Percentiles rank a stretch among this genome's conserved stretches.
Evolutionary conservation across 768 basidiomycete species (phyloP).

Genomic region (Auricularia sp.): DNA sequence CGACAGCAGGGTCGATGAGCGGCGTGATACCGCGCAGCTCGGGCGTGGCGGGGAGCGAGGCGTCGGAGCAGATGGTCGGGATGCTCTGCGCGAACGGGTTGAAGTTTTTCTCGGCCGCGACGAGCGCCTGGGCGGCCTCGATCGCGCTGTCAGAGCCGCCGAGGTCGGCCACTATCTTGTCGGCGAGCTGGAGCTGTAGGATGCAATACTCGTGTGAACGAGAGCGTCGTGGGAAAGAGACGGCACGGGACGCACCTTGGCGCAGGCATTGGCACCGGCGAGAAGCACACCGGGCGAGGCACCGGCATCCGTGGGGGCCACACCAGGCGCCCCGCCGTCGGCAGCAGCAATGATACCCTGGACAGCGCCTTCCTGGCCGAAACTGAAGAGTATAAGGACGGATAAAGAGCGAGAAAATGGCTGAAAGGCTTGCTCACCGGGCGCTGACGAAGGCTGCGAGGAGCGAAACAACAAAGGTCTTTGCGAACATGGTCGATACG

Average conservation of each 20-base stretch:
- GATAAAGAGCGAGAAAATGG: too few species aligned
- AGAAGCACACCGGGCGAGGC: neutral
- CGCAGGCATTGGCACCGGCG: neutral
- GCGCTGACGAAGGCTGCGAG: neutral
- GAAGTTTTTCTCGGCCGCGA: conserved; percentile 1
- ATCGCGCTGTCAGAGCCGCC: neutral
- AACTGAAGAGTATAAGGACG: neutral
- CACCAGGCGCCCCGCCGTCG: neutral
- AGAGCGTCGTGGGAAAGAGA: neutral
- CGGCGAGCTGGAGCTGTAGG: conserved; percentile 1
- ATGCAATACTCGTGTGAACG: neutral
- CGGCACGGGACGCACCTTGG: neutral
- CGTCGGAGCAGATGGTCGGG: conserved; percentile 1
- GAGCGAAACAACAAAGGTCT: neutral
- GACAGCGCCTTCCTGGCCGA: neutral
- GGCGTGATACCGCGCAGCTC: conserved; percentile 1
- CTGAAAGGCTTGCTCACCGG: neutral
- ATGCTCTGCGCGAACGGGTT: neutral
- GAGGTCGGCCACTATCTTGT: neutral
- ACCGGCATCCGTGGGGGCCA: neutral
- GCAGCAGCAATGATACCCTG: neutral
- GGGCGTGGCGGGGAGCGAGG: neutral
- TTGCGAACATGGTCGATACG: neutral
- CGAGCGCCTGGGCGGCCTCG: neutral
- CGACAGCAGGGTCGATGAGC: conserved; percentile 2